phyloP scores from a whole-genome alignment of 345 rosid genomes.

The Salix purpurea region DNA sequence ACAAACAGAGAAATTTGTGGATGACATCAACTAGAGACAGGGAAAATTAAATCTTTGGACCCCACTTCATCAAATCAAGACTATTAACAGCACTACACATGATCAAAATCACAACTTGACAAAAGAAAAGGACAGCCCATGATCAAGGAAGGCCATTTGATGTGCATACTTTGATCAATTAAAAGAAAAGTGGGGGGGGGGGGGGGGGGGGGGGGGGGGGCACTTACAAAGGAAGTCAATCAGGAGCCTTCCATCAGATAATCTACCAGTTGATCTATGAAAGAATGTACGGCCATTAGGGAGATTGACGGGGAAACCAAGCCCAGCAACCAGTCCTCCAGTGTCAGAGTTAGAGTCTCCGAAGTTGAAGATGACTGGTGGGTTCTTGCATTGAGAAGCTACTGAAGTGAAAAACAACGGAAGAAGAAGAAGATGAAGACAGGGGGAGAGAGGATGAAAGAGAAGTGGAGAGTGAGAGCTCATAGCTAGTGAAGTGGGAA shows the following conservation, averaged over 20 bases:
- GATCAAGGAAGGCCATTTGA: not conserved
- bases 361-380: constrained; percentile 72
- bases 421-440: not conserved
- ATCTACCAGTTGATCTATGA: constrained; percentile 61
- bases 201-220: too few relatives aligned
- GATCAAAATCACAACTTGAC: too few relatives aligned
- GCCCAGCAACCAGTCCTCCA: constrained; percentile 82
- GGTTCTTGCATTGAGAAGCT: constrained; percentile 35
- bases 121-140: not conserved
- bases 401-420: constrained; percentile 1
- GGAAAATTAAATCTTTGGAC: too few relatives aligned
- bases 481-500: not conserved
- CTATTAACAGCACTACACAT: too few relatives aligned
- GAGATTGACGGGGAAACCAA: constrained; percentile 56
- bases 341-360: constrained; percentile 95
- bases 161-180: not conserved
- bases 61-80: too few relatives aligned
- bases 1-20: not conserved
- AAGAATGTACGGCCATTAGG: constrained; percentile 77
- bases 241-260: constrained; percentile 80
- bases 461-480: not conserved
- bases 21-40: too few relatives aligned
- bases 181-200: not conserved
- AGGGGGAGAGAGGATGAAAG: not conserved
- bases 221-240: constrained; percentile 80